Evolutionary conservation across 306 rosid genomes (phyloP).

Genomic region (Cucurbita maxima): DNA sequence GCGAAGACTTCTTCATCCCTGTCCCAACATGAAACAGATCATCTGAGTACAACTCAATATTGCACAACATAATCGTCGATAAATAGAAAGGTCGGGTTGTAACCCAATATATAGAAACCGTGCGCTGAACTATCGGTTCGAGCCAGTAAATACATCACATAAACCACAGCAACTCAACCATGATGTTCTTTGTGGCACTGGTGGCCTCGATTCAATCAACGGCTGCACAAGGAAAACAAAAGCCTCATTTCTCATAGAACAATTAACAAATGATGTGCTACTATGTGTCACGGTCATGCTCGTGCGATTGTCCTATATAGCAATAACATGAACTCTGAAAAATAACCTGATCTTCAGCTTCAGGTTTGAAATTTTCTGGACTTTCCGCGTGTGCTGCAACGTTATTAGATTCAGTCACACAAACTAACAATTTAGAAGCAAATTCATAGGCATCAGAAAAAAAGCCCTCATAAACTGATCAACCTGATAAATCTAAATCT

Average conservation of each 20-base stretch:
- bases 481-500: not conserved
- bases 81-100: not conserved
- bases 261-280: not conserved
- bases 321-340: not conserved
- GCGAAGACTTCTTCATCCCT: not conserved
- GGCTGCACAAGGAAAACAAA: constrained; percentile 2
- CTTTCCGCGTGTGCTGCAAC: constrained; percentile 18
- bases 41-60: not conserved
- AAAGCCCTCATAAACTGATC: not conserved
- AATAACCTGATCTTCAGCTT: constrained; percentile 54
- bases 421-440: constrained; percentile 7
- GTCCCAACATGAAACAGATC: not conserved
- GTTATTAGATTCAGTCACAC: constrained; percentile 16
- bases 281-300: too few species aligned
- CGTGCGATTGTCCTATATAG: not conserved
- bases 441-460: not conserved
- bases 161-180: constrained; percentile 14
- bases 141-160: constrained; percentile 11
- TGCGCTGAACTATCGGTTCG: constrained; percentile 2
- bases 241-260: not conserved
- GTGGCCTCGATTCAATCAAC: not conserved
- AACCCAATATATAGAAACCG: constrained; percentile 2
- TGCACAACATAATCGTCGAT: not conserved
- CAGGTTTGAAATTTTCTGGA: constrained; percentile 14
- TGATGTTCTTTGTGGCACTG: constrained; percentile 5